Percentiles rank a stretch among this genome's conserved stretches.
phyloP scores from a whole-genome alignment of 495 filamentous ascomycete species.

The Tuber magnatum region DNA sequence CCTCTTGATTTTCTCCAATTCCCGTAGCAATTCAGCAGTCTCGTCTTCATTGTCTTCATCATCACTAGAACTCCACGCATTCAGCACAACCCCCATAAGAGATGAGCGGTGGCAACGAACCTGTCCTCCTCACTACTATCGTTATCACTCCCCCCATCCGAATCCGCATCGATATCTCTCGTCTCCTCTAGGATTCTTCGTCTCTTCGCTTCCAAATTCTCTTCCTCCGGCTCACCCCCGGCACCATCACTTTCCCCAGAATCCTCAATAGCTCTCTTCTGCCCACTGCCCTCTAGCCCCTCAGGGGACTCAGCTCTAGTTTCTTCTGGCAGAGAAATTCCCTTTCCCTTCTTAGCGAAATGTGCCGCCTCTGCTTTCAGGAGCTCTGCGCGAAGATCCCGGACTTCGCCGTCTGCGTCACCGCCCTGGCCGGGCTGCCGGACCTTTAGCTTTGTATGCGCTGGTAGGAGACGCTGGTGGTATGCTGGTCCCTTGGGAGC shows the following conservation, averaged over 20 bases:
- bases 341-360: slow-evolving; percentile 73
- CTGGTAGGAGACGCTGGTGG: slow-evolving; percentile 90
- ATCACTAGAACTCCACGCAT: slow-evolving; percentile 8
- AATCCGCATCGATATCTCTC: slow-evolving; percentile 84
- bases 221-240: slow-evolving; percentile 49
- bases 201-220: slow-evolving; percentile 76
- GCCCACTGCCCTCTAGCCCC: slow-evolving; percentile 32
- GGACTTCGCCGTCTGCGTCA: slow-evolving; percentile 61
- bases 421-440: slow-evolving; percentile 84
- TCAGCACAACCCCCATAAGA: background rate
- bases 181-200: slow-evolving; percentile 82
- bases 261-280: slow-evolving; percentile 64
- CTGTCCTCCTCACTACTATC: slow-evolving; percentile 69
- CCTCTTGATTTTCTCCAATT: slow-evolving; percentile 88
- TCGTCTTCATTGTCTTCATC: slow-evolving; percentile 82
- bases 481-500: slow-evolving; percentile 88
- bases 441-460: slow-evolving; percentile 83
- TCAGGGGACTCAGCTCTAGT: slow-evolving; percentile 17
- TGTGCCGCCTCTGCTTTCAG: slow-evolving; percentile 79
- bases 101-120: slow-evolving; percentile 35
- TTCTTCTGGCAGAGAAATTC: slow-evolving; percentile 35
- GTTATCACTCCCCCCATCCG: slow-evolving; percentile 56
- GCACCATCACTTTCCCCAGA: slow-evolving; percentile 24
- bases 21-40: slow-evolving; percentile 78
- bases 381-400: slow-evolving; percentile 86